Percentiles rank a stretch among this genome's conserved stretches.
phyloP scores from a whole-genome alignment of 179 eudicot genomes.

The Spergularia azorica region DNA sequence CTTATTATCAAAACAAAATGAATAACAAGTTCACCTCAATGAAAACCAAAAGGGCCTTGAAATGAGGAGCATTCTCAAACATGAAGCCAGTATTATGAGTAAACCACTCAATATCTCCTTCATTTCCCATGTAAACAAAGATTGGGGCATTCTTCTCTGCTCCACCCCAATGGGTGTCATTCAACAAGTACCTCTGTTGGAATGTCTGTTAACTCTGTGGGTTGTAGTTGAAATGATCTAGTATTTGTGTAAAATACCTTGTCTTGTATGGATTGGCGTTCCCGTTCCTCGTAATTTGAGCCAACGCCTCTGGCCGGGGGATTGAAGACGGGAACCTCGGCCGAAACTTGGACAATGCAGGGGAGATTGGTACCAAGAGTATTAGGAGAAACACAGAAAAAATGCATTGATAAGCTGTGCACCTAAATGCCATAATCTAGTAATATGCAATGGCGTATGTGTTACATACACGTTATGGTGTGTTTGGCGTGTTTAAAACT shows the following conservation, averaged over 20 bases:
- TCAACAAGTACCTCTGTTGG: slow-evolving; percentile 74
- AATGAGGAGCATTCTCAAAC: slow-evolving; percentile 67
- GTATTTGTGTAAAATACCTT: slow-evolving; percentile 67
- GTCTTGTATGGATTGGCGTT: slow-evolving; percentile 39
- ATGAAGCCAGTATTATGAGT: slow-evolving; percentile 76
- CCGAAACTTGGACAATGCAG: slow-evolving; percentile 28
- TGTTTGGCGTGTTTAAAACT: background rate
- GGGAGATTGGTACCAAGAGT: slow-evolving; percentile 12
- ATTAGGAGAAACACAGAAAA: background rate
- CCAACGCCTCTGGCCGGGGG: slow-evolving; percentile 38
- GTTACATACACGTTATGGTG: background rate
- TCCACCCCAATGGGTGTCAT: slow-evolving; percentile 70
- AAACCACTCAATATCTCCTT: slow-evolving; percentile 91
- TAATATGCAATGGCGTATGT: no score
- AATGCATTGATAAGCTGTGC: slow-evolving; percentile 16
- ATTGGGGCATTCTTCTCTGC: slow-evolving; percentile 55
- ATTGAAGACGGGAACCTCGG: slow-evolving; percentile 53
- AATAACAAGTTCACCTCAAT: slow-evolving; percentile 54
- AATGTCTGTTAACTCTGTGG: slow-evolving; percentile 67
- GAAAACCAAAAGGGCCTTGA: slow-evolving; percentile 69
- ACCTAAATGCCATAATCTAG: slow-evolving; percentile 14
- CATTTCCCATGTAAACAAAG: slow-evolving; percentile 80
- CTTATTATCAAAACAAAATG: no score
- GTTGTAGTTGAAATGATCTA: slow-evolving; percentile 76
- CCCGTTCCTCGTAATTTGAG: slow-evolving; percentile 17